These are phyloP conservation scores for Pythium monospermum DNA, from an alignment of 352 stramenopile genomes.

Conservation along the genomic window DNA sequence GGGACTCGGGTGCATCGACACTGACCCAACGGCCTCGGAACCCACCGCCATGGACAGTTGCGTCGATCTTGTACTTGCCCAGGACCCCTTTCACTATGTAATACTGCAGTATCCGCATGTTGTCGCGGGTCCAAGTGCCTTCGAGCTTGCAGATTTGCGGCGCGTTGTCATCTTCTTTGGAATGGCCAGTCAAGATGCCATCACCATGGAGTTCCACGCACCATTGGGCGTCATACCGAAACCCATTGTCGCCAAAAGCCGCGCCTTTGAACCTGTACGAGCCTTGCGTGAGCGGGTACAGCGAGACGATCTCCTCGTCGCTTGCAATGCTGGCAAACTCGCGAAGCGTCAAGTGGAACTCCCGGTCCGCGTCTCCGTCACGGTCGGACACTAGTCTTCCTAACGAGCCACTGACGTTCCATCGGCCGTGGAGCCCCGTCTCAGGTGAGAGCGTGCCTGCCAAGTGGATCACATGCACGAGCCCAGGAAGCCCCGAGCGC, in stretches of 20 bases:
- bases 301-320: background rate
- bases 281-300: conserved; percentile 2
- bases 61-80: background rate
- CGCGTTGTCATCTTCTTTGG: background rate
- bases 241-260: conserved; percentile 4
- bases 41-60: background rate
- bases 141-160: background rate
- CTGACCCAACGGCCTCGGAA: background rate
- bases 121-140: background rate
- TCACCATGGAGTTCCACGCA: background rate
- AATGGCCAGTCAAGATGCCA: background rate
- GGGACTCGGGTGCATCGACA: background rate
- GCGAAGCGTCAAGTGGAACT: background rate
- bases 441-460: background rate
- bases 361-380: background rate
- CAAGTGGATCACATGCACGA: background rate
- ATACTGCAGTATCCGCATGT: background rate
- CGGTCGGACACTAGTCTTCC: background rate
- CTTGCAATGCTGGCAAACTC: background rate
- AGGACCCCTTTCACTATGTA: background rate
- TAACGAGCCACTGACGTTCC: background rate
- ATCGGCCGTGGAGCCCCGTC: background rate
- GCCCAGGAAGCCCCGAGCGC: background rate
- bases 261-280: conserved; percentile 2
- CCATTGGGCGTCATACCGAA: background rate